Base-by-base conservation (phyloP, 1,284 basidiomycete genomes). In the Cystobasidiaceae sp. region DNA sequence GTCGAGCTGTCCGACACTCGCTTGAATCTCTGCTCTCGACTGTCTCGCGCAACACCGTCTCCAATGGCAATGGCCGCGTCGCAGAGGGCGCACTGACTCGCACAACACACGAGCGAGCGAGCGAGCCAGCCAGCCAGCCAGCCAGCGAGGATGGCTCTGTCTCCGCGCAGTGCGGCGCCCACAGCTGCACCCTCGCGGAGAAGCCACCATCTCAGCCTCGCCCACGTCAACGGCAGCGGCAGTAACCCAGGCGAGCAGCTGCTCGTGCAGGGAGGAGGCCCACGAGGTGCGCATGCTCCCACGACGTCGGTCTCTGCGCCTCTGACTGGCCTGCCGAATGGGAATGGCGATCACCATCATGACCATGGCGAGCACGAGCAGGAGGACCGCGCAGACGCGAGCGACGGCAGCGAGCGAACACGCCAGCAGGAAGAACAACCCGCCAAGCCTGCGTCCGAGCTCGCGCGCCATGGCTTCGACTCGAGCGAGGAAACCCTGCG, bases 401-500 rank as follows among this genome's bases (percentile, higher is more conserved):
- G 49, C 19, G 54, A 46, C 3, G 44, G 23, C 37, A n/a, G 37
- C 37, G 37, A 39, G 37, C 37, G 9, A 30, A 33, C 23, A 17
- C 54, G 37, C 37, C 52, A 39, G 19, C 54, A 44, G 21, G 45
- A 25, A 19, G 17, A 23, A 27, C 13, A 51, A 44, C 54, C 25
- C 11, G 25, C 46, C 1, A 50, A 51, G 34, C 37, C 48, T 7
- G 49, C 39, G 15, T 27, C 48, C n/a, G 46, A 39, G 19, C 50
- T 51, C 15, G 41, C 60, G 2, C 21, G 60, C 21, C 60, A 62
- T 45, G 60, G 60, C 60, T 54, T 62, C 27, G 60, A 62, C 28
- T 43, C 49, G 15, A 44, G 49, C 21, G 60, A 62, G 54, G 60
- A 62, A 39, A 52, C 64, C 33, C 15, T 48, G 5, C 66, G 71